Percentiles rank a stretch among this genome's conserved stretches.
Evolutionary conservation across 1,139 yeast species (phyloP).

Genomic region (Saccharomyces pastorianus): DNA sequence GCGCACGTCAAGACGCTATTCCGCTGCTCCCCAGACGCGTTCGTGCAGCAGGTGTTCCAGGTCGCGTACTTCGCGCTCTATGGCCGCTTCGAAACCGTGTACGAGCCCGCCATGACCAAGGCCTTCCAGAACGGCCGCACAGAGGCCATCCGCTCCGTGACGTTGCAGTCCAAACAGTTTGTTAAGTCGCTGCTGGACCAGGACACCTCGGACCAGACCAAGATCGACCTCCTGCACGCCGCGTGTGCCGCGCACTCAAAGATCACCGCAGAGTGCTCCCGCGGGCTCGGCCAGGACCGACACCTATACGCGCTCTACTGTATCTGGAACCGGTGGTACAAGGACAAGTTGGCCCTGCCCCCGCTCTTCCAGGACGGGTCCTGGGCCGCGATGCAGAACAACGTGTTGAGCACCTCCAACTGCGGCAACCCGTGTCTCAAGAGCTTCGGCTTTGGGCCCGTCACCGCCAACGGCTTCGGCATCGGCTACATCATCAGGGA

Average conservation of each 20-base stretch:
- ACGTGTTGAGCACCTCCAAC: constrained; percentile 57
- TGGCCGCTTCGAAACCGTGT: constrained; percentile 87
- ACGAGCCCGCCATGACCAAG: constrained; percentile 96
- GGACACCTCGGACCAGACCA: constrained; percentile 47
- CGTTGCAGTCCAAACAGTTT: constrained; percentile 69
- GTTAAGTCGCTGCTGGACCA: constrained; percentile 80
- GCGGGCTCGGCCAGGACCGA: constrained; percentile 83
- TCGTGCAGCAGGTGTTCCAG: constrained; percentile 89
- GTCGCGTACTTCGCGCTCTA: constrained; percentile 86
- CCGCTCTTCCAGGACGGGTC: constrained; percentile 72
- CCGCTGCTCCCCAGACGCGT: constrained; percentile 91
- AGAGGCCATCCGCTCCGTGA: constrained; percentile 81
- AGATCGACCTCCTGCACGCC: constrained; percentile 49
- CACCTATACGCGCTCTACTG: constrained; percentile 82
- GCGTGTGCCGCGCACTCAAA: constrained; percentile 67
- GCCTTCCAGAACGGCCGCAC: constrained; percentile 85
- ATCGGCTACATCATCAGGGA: constrained; percentile 84
- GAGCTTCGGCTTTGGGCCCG: constrained; percentile 90
- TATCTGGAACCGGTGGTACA: constrained; percentile 72
- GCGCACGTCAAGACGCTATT: constrained; percentile 63
- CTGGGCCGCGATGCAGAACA: constrained; percentile 59
- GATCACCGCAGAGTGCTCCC: constrained; percentile 60
- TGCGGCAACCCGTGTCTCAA: constrained; percentile 85
- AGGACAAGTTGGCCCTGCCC: constrained; percentile 41
- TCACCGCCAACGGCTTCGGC: constrained; percentile 83